Evolutionary conservation across 2,329 filamentous ascomycete species (phyloP).

Genomic region (Akanthomyces uredinophilus): DNA sequence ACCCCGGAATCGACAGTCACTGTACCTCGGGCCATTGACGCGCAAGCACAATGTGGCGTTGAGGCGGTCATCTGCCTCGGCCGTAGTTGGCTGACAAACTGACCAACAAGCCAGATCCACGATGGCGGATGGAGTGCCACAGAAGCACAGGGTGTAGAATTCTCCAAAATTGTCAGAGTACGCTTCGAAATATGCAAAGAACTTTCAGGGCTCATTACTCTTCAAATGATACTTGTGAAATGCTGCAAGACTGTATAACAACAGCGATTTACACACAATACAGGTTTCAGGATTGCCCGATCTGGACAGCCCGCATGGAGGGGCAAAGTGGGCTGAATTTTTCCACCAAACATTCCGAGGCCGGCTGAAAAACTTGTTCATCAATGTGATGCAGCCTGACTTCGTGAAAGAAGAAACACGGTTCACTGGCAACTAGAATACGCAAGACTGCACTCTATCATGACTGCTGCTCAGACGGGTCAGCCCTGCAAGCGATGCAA

Average conservation of each 20-base stretch:
- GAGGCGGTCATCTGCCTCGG: background rate
- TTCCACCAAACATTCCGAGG: background rate
- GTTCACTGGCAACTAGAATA: background rate
- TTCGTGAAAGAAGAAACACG: background rate
- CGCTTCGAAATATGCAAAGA: background rate
- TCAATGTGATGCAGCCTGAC: background rate
- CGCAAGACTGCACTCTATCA: background rate
- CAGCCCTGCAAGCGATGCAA: slow-evolving; percentile 22
- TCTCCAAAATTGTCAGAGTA: background rate
- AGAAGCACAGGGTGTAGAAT: too few relatives aligned
- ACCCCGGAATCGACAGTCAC: background rate
- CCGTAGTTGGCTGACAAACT: background rate
- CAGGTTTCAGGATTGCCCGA: slow-evolving; percentile 2
- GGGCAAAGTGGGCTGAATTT: slow-evolving; percentile 13
- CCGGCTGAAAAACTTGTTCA: background rate
- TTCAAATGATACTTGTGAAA: background rate
- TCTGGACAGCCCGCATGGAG: slow-evolving; percentile 8
- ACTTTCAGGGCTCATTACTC: background rate
- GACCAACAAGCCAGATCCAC: background rate
- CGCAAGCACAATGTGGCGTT: background rate
- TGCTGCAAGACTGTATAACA: background rate
- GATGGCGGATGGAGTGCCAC: background rate
- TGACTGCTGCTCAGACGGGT: background rate
- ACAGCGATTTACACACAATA: background rate
- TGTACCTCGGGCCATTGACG: background rate